These are phyloP conservation scores for Chionographis japonica DNA, from an alignment of 106 monocot genomes.

Conservation along the genomic window DNA sequence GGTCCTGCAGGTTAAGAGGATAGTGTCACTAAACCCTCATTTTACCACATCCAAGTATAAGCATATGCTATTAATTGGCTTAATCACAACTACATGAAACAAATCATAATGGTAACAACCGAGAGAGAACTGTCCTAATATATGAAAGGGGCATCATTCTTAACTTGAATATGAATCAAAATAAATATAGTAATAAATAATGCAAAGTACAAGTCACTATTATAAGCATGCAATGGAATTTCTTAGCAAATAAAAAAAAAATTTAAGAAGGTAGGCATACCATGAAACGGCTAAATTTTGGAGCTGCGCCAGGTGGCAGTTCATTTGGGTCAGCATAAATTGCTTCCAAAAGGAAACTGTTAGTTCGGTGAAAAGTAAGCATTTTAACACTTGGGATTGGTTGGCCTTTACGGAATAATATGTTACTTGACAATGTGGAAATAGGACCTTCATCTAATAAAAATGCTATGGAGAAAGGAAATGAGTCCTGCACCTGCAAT, in stretches of 20 bases:
- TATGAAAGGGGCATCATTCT: neutral
- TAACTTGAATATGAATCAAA: neutral
- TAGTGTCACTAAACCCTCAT: too few species aligned
- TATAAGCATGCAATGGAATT: neutral
- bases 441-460: conserved; percentile 49
- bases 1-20: too few species aligned
- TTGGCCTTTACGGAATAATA: conserved; percentile 65
- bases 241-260: neutral
- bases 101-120: too few species aligned
- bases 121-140: too few species aligned
- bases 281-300: conserved; percentile 55
- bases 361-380: conserved; percentile 51
- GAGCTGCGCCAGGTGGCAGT: conserved; percentile 47
- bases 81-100: too few species aligned
- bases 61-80: too few species aligned
- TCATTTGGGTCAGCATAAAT: conserved; percentile 73
- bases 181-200: too few species aligned
- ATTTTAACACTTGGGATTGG: conserved; percentile 79
- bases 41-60: too few species aligned
- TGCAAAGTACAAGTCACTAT: neutral
- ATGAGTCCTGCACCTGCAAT: conserved; percentile 77
- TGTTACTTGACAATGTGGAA: conserved; percentile 44
- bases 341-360: conserved; percentile 60
- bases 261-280: conserved; percentile 19
- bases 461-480: conserved; percentile 74